Evolutionary conservation across 768 basidiomycete genomes (phyloP).

Genomic region (Mycena alexandri): DNA sequence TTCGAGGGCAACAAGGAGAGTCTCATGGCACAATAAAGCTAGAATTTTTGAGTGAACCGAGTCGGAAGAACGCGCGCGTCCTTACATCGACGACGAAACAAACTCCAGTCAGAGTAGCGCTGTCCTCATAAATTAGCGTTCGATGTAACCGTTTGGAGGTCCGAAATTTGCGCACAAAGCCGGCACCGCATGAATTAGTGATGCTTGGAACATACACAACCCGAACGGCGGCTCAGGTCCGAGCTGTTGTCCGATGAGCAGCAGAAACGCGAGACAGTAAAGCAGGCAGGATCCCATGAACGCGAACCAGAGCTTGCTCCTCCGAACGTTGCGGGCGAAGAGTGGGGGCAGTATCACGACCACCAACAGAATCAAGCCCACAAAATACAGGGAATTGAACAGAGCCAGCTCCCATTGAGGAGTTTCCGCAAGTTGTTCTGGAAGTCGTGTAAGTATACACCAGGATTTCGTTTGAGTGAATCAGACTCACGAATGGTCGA

Average conservation of each 20-base stretch:
- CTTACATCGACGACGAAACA: conserved; percentile 35
- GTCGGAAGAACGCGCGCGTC: not conserved
- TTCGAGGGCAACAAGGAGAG: not conserved
- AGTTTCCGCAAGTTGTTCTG: conserved; percentile 12
- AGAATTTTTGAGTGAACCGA: not conserved
- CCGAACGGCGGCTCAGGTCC: conserved; percentile 41
- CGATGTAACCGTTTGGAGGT: not conserved
- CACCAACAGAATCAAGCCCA: conserved; percentile 8
- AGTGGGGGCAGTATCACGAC: conserved; percentile 21
- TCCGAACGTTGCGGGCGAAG: conserved; percentile 32
- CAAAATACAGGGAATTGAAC: conserved; percentile 18
- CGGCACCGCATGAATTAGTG: conserved; percentile 44
- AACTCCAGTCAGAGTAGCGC: conserved; percentile 28
- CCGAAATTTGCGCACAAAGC: conserved; percentile 36
- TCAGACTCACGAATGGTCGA: conserved; percentile 3
- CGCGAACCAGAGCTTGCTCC: conserved; percentile 40
- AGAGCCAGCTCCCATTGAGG: conserved; percentile 10
- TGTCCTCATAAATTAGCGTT: conserved; percentile 5
- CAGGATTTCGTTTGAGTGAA: no score
- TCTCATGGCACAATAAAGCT: conserved; percentile 23
- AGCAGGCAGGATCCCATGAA: conserved; percentile 41
- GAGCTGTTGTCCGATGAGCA: conserved; percentile 41
- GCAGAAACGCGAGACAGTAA: conserved; percentile 41
- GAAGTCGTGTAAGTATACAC: not conserved
- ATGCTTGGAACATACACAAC: conserved; percentile 43